Evolutionary conservation across 805 yeast genomes (phyloP).

Genomic region (Candida glaebosa): DNA sequence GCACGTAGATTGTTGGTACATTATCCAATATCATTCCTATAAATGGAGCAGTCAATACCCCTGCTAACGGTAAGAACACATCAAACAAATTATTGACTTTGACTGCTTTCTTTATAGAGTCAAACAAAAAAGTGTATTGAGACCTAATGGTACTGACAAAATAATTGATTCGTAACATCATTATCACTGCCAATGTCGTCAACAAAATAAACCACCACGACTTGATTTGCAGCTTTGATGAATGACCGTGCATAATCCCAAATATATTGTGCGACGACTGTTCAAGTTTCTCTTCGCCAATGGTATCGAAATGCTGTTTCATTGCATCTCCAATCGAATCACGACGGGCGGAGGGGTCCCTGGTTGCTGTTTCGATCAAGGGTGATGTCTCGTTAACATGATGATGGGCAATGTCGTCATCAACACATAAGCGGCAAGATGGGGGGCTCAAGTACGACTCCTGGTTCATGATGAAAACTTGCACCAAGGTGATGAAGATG

Average conservation of each 20-base stretch:
- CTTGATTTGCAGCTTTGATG: constrained; percentile 46
- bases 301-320: constrained; percentile 50
- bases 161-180: constrained; percentile 55
- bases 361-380: too few species aligned
- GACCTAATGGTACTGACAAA: constrained; percentile 57
- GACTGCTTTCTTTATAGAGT: constrained; percentile 35
- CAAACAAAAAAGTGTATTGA: constrained; percentile 48
- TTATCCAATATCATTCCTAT: constrained; percentile 50
- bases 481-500: constrained; percentile 43
- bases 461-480: constrained; percentile 45
- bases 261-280: constrained; percentile 44
- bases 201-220: constrained; percentile 52
- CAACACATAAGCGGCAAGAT: constrained; percentile 23
- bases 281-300: constrained; percentile 39
- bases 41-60: constrained; percentile 51
- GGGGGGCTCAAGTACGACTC: constrained; percentile 46
- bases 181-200: constrained; percentile 49
- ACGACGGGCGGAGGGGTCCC: constrained; percentile 28
- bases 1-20: constrained; percentile 44
- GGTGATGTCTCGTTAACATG: constrained; percentile 21
- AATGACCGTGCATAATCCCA: constrained; percentile 53
- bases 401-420: constrained; percentile 14
- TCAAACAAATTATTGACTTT: constrained; percentile 47
- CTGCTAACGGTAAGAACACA: constrained; percentile 54
- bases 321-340: constrained; percentile 57